Percentiles rank a stretch among this genome's conserved stretches.
These are phyloP conservation scores for Tulasnella sp. DNA, from an alignment of 768 basidiomycete genomes.

Conservation along the genomic window DNA sequence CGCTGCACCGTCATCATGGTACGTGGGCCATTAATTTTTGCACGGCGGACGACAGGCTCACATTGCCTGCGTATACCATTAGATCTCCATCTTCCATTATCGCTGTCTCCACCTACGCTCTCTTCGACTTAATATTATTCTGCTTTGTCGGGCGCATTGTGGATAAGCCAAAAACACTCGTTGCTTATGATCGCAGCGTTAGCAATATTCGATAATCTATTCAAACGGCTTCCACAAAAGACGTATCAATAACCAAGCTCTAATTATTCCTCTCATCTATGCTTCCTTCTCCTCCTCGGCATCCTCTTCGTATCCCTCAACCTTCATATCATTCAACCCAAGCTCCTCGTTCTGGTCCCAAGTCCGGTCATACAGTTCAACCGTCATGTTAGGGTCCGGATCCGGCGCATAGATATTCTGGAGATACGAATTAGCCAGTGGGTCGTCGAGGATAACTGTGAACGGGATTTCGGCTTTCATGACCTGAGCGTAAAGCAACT, in stretches of 20 bases:
- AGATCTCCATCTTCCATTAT: background rate
- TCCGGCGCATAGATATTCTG: constrained; percentile 98
- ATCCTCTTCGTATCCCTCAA: constrained; percentile 53
- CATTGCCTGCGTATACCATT: background rate
- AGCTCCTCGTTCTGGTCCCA: constrained; percentile 92
- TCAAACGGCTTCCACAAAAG: background rate
- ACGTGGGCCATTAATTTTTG: background rate
- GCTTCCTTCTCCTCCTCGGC: background rate
- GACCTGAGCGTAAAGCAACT: constrained; percentile 34
- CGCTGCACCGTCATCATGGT: background rate
- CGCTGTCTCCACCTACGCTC: background rate
- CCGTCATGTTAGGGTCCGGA: constrained; percentile 84
- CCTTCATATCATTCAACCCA: constrained; percentile 82
- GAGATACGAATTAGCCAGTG: constrained; percentile 87
- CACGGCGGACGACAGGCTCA: background rate
- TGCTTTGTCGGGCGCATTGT: background rate
- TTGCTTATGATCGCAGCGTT: no score
- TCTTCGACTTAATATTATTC: background rate
- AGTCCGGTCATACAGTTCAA: constrained; percentile 71
- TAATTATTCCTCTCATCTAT: background rate
- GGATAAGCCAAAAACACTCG: no score
- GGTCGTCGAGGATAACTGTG: constrained; percentile 91
- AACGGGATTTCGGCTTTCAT: constrained; percentile 70
- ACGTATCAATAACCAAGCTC: background rate
- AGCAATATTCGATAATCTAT: background rate